Evolutionary conservation across 225 moss, liverwort and hornwort species (phyloP).

Genomic region (Marchantia polymorpha): DNA sequence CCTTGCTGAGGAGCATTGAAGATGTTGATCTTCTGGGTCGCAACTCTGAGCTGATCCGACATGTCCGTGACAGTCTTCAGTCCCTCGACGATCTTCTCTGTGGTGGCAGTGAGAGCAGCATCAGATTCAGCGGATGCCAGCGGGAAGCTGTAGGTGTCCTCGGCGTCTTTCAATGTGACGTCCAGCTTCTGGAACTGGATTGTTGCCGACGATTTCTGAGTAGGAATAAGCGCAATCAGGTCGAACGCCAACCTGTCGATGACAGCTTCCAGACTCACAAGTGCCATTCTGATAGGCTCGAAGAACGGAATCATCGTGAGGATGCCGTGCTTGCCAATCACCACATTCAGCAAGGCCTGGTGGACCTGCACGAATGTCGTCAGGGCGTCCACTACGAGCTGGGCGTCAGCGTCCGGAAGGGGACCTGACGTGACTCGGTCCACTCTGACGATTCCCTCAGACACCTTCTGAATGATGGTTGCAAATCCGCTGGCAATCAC

Average conservation of each 20-base stretch:
- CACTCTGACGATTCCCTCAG: background rate
- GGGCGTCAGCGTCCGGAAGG: constrained; percentile 28
- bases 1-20: constrained; percentile 12
- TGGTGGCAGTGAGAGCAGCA: background rate
- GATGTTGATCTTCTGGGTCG: background rate
- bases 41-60: constrained; percentile 14
- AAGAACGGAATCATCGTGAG: too few species aligned
- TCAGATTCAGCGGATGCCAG: background rate
- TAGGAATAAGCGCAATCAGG: too few species aligned
- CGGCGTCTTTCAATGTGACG: too few species aligned
- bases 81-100: background rate
- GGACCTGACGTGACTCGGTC: constrained; percentile 12
- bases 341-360: background rate
- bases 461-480: constrained; percentile 23
- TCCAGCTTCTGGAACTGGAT: too few species aligned
- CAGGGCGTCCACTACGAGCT: constrained; percentile 27
- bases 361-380: constrained; percentile 13
- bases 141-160: background rate
- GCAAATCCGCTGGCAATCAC: constrained; percentile 16
- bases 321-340: too few species aligned
- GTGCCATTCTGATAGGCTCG: too few species aligned
- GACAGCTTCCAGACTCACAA: too few species aligned
- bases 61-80: constrained; percentile 23
- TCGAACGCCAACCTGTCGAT: too few species aligned
- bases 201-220: too few species aligned